These are phyloP conservation scores for Draba incana DNA, from an alignment of 345 rosid species.

Conservation along the genomic window DNA sequence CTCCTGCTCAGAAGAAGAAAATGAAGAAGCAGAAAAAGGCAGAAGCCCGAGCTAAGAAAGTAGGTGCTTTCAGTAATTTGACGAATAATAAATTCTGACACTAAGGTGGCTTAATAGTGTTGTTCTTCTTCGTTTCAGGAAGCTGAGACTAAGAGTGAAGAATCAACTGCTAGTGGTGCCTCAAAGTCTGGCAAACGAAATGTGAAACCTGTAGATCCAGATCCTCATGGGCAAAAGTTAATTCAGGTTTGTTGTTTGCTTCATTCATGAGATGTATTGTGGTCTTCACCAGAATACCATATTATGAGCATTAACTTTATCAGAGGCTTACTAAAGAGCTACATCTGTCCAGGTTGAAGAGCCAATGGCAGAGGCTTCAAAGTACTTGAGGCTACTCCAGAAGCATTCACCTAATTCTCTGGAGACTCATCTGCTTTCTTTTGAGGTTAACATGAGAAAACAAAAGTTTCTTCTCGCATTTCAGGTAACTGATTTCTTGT, in stretches of 20 bases:
- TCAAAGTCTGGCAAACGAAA: conserved; percentile 89
- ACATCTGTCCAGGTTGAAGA: conserved; percentile 69
- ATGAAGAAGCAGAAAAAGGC: conserved; percentile 91
- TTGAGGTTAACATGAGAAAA: conserved; percentile 95
- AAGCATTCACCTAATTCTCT: conserved; percentile 75
- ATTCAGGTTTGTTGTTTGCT: conserved; percentile 65
- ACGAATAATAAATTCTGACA: conserved; percentile 14
- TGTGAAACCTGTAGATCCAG: conserved; percentile 92
- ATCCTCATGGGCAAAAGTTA: conserved; percentile 90
- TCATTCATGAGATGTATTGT: conserved; percentile 14
- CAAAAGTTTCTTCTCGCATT: conserved; percentile 87
- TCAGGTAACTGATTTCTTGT: conserved; percentile 58
- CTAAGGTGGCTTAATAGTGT: conserved; percentile 33
- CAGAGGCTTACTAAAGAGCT: conserved; percentile 30
- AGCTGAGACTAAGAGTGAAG: conserved; percentile 89
- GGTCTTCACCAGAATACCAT: not conserved
- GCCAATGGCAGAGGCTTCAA: conserved; percentile 88
- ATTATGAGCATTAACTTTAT: conserved; percentile 15
- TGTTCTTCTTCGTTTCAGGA: conserved; percentile 58
- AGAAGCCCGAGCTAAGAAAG: conserved; percentile 98
- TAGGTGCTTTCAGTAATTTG: conserved; percentile 39
- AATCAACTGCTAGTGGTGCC: conserved; percentile 62
- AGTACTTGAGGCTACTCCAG: conserved; percentile 92
- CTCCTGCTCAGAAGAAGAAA: conserved; percentile 93
- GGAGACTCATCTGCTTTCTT: conserved; percentile 95